A percentile compares a stretch with the other conserved stretches of the same genome.
phyloP scores from a whole-genome alignment of 2,329 filamentous ascomycete species.

The Pseudopyricularia cyperi region DNA sequence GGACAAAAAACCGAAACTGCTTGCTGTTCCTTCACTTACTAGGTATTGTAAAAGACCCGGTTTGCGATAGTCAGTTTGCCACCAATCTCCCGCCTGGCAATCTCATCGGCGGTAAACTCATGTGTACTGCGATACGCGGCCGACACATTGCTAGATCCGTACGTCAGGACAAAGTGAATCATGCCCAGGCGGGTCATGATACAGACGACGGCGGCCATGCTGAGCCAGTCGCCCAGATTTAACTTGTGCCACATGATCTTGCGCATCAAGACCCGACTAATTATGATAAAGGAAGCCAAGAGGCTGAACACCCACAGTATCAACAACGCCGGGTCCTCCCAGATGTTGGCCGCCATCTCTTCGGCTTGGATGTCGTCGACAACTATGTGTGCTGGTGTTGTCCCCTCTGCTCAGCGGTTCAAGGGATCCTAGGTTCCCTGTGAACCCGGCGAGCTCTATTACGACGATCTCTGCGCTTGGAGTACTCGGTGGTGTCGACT shows the following conservation, averaged over 20 bases:
- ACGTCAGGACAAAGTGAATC: background rate
- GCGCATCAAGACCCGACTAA: background rate
- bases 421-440: background rate
- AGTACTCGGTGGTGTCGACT: too few relatives aligned
- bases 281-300: background rate
- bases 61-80: background rate
- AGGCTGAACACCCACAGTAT: background rate
- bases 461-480: too few relatives aligned
- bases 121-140: background rate
- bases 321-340: background rate
- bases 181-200: background rate
- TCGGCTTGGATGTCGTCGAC: background rate
- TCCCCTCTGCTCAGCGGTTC: background rate
- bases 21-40: background rate
- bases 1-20: background rate
- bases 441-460: too few relatives aligned
- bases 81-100: background rate
- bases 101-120: background rate
- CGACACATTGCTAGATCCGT: background rate
- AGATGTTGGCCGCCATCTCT: background rate
- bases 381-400: background rate
- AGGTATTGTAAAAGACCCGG: background rate
- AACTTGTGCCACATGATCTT: background rate
- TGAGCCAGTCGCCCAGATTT: slow-evolving; percentile 1
- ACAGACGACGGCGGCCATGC: background rate